A percentile compares a stretch with the other conserved stretches of the same genome.
Evolutionary conservation across 306 rosid species (phyloP).

Genomic region (Coriaria nepalensis): DNA sequence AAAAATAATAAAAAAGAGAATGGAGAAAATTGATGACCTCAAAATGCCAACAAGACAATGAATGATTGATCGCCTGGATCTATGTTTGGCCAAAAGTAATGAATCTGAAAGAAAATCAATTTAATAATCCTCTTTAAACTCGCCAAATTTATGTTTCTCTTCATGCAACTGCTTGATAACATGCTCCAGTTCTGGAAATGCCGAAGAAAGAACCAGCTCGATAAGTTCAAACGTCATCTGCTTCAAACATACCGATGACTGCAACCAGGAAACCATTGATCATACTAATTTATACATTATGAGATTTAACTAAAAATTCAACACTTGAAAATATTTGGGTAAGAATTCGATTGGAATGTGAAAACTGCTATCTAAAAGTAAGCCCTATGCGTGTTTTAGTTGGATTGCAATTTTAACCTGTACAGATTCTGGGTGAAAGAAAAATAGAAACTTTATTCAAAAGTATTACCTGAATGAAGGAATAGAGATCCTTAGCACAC

Average conservation of each 20-base stretch:
- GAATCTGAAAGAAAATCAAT: no score
- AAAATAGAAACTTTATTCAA: neutral
- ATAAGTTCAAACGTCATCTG: constrained; percentile 73
- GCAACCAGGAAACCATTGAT: constrained; percentile 17
- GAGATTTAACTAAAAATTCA: no score
- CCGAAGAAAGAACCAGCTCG: constrained; percentile 52
- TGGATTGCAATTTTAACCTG: no score
- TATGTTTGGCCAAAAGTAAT: neutral
- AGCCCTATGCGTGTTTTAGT: no score
- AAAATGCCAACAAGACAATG: no score
- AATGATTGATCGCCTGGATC: neutral
- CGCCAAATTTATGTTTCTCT: constrained; percentile 62
- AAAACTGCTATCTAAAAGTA: no score
- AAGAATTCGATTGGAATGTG: no score
- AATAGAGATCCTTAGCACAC: constrained; percentile 85
- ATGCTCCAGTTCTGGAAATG: constrained; percentile 69
- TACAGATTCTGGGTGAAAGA: constrained; percentile 2
- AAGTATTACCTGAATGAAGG: constrained; percentile 73
- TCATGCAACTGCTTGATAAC: constrained; percentile 67
- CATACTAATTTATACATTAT: no score
- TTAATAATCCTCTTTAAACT: constrained; percentile 28
- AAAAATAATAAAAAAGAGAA: no score
- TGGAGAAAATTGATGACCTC: no score
- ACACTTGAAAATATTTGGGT: no score
- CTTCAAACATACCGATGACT: constrained; percentile 88